These are phyloP conservation scores for Trypanosoma avium DNA, from an alignment of 208 protist genomes.

Conservation along the genomic window DNA sequence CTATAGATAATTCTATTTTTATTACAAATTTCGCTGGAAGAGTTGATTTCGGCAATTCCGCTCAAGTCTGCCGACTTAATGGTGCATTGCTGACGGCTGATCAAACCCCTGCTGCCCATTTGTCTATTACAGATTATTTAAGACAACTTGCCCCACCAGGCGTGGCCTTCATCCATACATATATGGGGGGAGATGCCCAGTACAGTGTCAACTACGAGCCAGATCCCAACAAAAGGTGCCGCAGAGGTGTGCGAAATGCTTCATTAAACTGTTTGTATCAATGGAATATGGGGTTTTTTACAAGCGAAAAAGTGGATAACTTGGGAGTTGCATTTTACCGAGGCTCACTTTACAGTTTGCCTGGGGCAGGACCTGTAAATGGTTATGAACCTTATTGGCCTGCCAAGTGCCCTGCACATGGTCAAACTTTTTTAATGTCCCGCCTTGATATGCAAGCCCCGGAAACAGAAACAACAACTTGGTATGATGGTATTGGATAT, in stretches of 20 bases:
- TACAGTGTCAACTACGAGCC: background rate
- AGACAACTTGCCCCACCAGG: background rate
- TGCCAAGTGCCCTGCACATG: background rate
- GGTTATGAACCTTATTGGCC: background rate
- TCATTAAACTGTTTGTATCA: background rate
- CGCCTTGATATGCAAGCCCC: no score
- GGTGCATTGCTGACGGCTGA: conserved; percentile 1
- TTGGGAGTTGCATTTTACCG: background rate
- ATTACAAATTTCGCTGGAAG: background rate
- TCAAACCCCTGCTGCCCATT: conserved; percentile 1
- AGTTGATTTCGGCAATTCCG: background rate
- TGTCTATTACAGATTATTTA: background rate
- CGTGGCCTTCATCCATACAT: background rate
- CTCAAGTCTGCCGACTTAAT: background rate
- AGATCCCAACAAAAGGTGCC: background rate
- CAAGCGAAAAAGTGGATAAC: background rate
- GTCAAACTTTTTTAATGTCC: background rate
- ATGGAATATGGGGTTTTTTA: background rate
- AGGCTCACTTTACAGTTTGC: background rate
- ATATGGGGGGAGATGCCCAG: background rate
- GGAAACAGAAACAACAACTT: background rate
- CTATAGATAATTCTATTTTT: background rate
- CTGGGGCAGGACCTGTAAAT: background rate
- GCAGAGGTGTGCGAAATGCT: background rate
- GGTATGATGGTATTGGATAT: background rate